These are phyloP conservation scores for Carex littledalei DNA, from an alignment of 176 grass and related monocot genomes.

Conservation along the genomic window DNA sequence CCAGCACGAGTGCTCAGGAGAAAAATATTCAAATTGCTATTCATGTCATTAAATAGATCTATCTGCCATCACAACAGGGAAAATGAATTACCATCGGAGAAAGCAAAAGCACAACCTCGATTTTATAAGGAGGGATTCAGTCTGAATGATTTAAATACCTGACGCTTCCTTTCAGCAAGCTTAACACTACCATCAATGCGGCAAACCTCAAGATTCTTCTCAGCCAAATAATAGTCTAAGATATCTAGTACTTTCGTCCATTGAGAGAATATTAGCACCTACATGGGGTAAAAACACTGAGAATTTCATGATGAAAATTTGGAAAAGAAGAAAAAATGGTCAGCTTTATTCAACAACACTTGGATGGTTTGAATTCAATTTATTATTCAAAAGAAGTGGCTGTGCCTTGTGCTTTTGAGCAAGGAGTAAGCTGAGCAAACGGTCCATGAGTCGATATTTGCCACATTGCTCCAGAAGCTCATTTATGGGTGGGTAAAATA, in stretches of 20 bases:
- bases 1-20: conserved; percentile 89
- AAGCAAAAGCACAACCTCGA: background rate
- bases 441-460: conserved; percentile 79
- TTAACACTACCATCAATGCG: conserved; percentile 85
- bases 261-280: conserved; percentile 96
- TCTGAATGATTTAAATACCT: conserved; percentile 43
- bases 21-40: conserved; percentile 60
- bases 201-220: conserved; percentile 60
- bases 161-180: conserved; percentile 56
- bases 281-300: conserved; percentile 16
- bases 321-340: background rate
- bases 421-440: conserved; percentile 48
- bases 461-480: conserved; percentile 72
- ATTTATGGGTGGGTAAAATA: conserved; percentile 80
- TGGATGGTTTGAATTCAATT: background rate
- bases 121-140: background rate
- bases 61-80: conserved; percentile 42
- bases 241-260: conserved; percentile 93
- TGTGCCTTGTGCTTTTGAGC: conserved; percentile 68
- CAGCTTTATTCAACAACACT: conserved; percentile 18
- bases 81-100: conserved; percentile 4
- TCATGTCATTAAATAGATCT: conserved; percentile 76
- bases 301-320: background rate
- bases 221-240: conserved; percentile 69
- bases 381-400: conserved; percentile 13